Evolutionary conservation across 805 yeast genomes (phyloP), one percentile per base, ranked within the genome.

Genomic region (Kodamaea hsintzibuensis): DNA sequence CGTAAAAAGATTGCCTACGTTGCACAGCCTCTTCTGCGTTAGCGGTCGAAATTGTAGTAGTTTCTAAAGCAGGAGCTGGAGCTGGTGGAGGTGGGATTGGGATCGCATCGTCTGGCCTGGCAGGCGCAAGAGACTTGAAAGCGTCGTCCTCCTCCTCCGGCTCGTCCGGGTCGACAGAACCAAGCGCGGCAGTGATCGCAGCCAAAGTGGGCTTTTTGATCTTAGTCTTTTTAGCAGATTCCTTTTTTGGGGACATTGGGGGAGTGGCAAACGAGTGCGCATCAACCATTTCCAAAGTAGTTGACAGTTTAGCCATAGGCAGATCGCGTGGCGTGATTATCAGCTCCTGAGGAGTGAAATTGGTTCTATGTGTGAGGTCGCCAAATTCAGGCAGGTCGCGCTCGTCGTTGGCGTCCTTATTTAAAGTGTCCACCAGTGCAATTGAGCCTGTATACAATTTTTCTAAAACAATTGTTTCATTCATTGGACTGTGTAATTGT

Each of bases 371-470:
- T 12, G 35, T 42, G 12, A 46, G 14, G 19, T 46, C 35, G 16
- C 49, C 49, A 33, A 46, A 55, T 12, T 50, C 59, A 0, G 58
- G 38, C 17, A 47, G 48, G n/a, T 16, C 37, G 13, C 58, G 60
- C n/a, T 45, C 49, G 5, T 51, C 53, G 17, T 39, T 22, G 25
- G 25, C 22, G 25, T 40, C 25, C 44, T 40, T 40, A 14, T 30
- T 25, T 10, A 43, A 25, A 2, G 47, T 43, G 47, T 43, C 47
- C 6, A 19, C 33, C 47, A 43, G 47, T 2, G 33, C 35, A 18
- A 43, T 43, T n/a, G 47, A 43, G 33, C 47, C 47, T 12, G 37
- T 43, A 30, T 43, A 43, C 37, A 43, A 25, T 17, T 43, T 43
- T 33, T 43, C 37, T 25, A 40, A 40, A 16, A 40, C 44, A 16